A percentile compares a stretch with the other conserved stretches of the same genome.
phyloP scores from a whole-genome alignment of 352 stramenopile species.

The Globisporangium spiculum region DNA sequence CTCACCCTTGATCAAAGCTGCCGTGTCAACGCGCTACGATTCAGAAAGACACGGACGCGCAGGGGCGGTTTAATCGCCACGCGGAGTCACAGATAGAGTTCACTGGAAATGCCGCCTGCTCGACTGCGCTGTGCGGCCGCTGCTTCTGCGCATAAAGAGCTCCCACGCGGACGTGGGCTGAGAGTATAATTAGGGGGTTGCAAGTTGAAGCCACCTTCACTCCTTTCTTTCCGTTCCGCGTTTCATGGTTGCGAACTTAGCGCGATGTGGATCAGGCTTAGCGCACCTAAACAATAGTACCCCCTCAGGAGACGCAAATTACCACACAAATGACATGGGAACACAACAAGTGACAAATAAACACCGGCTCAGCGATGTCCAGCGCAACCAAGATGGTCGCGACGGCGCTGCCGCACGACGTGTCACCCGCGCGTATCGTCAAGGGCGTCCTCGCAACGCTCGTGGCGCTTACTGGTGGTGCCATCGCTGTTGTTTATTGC shows the following conservation, averaged over 20 bases:
- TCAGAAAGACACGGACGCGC: neutral
- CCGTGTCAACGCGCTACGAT: neutral
- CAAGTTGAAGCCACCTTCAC: too few species aligned
- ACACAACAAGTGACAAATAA: neutral
- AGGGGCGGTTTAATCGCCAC: neutral
- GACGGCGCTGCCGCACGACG: conserved; percentile 39
- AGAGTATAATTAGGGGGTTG: neutral
- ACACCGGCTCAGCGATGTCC: neutral
- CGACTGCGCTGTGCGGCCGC: neutral
- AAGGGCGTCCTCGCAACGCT: conserved; percentile 11
- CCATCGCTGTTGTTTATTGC: conserved; percentile 19
- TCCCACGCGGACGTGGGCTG: too few species aligned
- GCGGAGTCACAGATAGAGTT: neutral
- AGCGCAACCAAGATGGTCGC: conserved; percentile 2
- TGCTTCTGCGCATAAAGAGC: neutral
- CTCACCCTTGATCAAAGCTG: neutral
- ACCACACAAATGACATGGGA: neutral
- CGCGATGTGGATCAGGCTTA: neutral
- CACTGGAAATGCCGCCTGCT: neutral
- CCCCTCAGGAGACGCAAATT: neutral
- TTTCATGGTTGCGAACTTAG: neutral
- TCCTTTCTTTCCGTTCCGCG: too few species aligned
- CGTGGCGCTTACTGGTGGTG: conserved; percentile 8
- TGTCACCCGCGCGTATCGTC: conserved; percentile 30
- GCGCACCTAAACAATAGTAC: neutral